phyloP scores from a whole-genome alignment of 176 grass and related monocot genomes.

The Olyra latifolia region DNA sequence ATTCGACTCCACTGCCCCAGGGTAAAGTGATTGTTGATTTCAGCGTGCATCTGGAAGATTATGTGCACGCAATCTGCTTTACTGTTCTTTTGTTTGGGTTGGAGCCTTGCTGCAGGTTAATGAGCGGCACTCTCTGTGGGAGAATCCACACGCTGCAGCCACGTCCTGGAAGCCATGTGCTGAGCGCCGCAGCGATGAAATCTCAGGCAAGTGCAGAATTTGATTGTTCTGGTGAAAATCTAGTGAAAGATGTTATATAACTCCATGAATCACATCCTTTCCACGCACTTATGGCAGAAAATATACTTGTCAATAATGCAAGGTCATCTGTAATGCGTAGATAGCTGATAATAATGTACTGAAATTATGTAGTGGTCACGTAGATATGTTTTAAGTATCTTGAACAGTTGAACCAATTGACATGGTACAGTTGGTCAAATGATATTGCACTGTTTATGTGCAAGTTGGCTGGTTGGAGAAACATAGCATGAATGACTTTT shows the following conservation, averaged over 20 bases:
- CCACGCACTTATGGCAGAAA: background rate
- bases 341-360: background rate
- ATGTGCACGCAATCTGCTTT: background rate
- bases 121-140: conserved; percentile 66
- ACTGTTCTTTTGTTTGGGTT: conserved; percentile 26
- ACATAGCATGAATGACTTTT: background rate
- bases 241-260: background rate
- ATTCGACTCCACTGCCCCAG: conserved; percentile 84
- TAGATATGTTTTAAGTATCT: background rate
- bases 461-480: background rate
- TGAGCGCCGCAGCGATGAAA: conserved; percentile 54
- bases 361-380: background rate
- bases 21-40: conserved; percentile 43
- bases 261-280: background rate
- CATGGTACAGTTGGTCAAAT: background rate
- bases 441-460: background rate
- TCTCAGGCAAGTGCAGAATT: conserved; percentile 62
- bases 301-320: background rate
- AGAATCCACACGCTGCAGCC: conserved; percentile 80
- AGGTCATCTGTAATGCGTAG: background rate
- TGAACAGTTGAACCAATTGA: background rate
- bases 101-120: conserved; percentile 46
- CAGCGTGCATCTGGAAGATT: background rate
- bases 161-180: conserved; percentile 93
- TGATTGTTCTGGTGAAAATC: background rate